Base-by-base conservation (phyloP, 352 stramenopile species). In the Proteromonas lacertae region DNA sequence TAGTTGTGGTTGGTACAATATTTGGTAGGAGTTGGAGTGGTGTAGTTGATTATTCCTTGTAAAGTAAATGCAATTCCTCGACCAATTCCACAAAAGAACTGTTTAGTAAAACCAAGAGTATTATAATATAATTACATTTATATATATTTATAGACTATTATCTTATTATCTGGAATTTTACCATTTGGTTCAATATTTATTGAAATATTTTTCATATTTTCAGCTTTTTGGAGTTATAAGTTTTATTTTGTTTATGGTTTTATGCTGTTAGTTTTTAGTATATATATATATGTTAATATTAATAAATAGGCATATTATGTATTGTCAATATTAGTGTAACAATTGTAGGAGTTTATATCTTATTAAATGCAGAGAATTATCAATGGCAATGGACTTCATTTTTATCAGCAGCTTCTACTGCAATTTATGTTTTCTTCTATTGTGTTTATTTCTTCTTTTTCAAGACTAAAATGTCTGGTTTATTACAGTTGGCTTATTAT, bases 241-340 rank as follows among this genome's bases (percentile, higher is more conserved):
- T 95, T 94, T 57, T 98, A 98, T 60, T 94, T 96, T 56, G 86
- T 98, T 10, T 98, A 96, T 56, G 83, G 83, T 34, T 98, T 96
- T 54, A 77, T 96, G 55, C 60, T 95, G 40, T 63, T 93, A 32
- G 81, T 94, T 14, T 91, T 92, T 53, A 49, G 79, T 35, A 96
- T n/a, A n/a, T n/a, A n/a, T n/a, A n/a, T n/a, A n/a, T n/a, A n/a
- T n/a, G n/a, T n/a, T n/a, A n/a, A n/a, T n/a, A n/a, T n/a, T n/a
- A n/a, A n/a, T n/a, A n/a, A n/a, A n/a, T n/a, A n/a, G n/a, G n/a
- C n/a, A n/a, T 98, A 44, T 57, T 98, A 25, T 72, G 60, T 23
- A 79, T 95, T 32, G 84, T 98, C 25, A 89, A 84, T 16, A 65
- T 91, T 7, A 95, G 88, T 51, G 86, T 90, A 19, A 91, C 78